Percentiles rank a stretch among this genome's conserved stretches.
These are phyloP conservation scores for Lachancea kluyveri DNA, from an alignment of 805 yeast species.

Conservation along the genomic window DNA sequence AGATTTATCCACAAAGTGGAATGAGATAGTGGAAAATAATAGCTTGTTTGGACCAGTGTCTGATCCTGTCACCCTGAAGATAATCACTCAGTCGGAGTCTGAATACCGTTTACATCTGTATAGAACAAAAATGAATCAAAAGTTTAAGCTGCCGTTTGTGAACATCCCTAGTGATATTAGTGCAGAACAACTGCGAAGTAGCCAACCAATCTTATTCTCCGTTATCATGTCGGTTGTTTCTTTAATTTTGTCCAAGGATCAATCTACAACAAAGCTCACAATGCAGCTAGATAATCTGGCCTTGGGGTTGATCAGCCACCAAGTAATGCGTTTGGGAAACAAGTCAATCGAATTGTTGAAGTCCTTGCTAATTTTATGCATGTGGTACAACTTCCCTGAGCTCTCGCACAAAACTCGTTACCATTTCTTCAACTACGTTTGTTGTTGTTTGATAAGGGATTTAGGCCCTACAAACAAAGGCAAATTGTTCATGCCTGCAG, in stretches of 20 bases:
- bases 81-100: conserved; percentile 58
- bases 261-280: conserved; percentile 35
- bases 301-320: conserved; percentile 44
- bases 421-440: conserved; percentile 59
- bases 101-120: conserved; percentile 45
- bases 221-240: conserved; percentile 60
- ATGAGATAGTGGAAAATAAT: conserved; percentile 40
- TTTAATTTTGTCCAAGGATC: conserved; percentile 30
- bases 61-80: conserved; percentile 55
- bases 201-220: conserved; percentile 57
- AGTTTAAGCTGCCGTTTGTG: conserved; percentile 48
- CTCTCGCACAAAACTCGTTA: conserved; percentile 72
- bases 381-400: conserved; percentile 85
- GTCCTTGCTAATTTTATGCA: conserved; percentile 50
- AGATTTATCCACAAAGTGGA: conserved; percentile 40
- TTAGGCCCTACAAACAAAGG: conserved; percentile 57
- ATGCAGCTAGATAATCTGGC: conserved; percentile 49
- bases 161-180: conserved; percentile 40
- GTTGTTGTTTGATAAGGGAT: conserved; percentile 67
- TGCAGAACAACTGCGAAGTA: conserved; percentile 41
- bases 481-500: conserved; percentile 32
- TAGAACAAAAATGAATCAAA: conserved; percentile 37
- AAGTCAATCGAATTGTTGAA: conserved; percentile 66
- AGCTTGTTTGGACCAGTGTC: conserved; percentile 35
- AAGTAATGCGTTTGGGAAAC: conserved; percentile 61